Conservation (phyloP, 768 basidiomycete species). For the Trametes coccinea region DNA sequence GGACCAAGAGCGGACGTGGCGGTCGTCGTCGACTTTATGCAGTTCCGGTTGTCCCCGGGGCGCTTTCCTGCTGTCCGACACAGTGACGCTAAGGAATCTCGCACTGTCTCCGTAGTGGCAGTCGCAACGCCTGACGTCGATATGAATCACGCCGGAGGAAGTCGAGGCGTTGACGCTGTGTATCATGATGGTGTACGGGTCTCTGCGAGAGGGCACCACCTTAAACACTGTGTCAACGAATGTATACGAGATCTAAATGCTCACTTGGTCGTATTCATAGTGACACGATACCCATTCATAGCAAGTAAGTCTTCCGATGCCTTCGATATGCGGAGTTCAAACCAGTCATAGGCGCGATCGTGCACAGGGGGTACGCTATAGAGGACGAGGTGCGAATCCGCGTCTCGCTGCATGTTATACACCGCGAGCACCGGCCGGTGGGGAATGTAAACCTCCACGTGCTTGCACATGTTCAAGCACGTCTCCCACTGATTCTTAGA, state of each 20-base stretch:
- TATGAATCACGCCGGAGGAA: background rate
- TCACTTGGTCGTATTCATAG: background rate
- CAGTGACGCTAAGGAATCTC: constrained; percentile 2
- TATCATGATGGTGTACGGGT: constrained; percentile 1
- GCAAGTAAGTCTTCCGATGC: constrained; percentile 2
- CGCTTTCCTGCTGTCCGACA: background rate
- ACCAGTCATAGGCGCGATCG: background rate
- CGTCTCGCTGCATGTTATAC: constrained; percentile 1
- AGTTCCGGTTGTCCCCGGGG: background rate
- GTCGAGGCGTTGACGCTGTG: background rate
- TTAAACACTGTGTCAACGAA: background rate
- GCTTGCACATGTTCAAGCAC: background rate
- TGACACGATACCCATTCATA: background rate
- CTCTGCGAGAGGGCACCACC: background rate
- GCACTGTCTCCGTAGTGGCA: constrained; percentile 4
- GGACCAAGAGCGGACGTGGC: constrained; percentile 16
- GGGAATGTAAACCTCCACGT: constrained; percentile 11
- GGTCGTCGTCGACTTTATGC: background rate
- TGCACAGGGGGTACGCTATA: background rate
- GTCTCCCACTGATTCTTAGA: background rate
- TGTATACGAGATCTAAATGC: background rate
- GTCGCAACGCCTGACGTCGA: constrained; percentile 6
- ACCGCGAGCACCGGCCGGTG: constrained; percentile 2
- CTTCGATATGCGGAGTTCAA: constrained; percentile 1
- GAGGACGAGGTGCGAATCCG: background rate